Percentiles rank a stretch among this genome's conserved stretches.
These are phyloP conservation scores for Emmonsiellopsis sp. DNA, from an alignment of 2,329 filamentous ascomycete genomes.

Conservation along the genomic window DNA sequence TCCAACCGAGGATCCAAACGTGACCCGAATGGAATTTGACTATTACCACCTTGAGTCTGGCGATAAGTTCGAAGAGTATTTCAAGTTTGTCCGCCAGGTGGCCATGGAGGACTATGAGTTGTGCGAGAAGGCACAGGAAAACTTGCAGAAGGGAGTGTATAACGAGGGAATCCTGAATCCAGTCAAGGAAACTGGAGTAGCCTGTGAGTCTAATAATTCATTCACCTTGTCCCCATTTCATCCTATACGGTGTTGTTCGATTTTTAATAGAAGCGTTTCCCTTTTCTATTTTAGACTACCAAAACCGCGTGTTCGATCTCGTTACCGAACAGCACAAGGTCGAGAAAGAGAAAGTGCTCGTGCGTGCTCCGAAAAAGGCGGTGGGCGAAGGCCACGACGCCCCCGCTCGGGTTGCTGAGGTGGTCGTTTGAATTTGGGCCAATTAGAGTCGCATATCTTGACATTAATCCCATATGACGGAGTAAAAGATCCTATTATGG, in stretches of 20 bases:
- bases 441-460: too few relatives aligned
- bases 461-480: too few relatives aligned
- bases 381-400: not conserved
- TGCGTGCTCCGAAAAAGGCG: not conserved
- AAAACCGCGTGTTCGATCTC: constrained; percentile 38
- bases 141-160: constrained; percentile 46
- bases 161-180: constrained; percentile 48
- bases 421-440: not conserved
- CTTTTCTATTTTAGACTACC: constrained; percentile 30
- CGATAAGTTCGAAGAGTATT: constrained; percentile 50
- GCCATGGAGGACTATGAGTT: constrained; percentile 49
- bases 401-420: not conserved
- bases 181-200: constrained; percentile 47
- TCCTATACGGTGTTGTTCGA: not conserved
- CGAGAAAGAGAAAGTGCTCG: constrained; percentile 23
- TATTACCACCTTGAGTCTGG: constrained; percentile 46
- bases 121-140: constrained; percentile 48
- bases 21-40: constrained; percentile 51
- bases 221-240: not conserved
- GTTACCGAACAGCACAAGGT: constrained; percentile 35
- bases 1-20: constrained; percentile 40
- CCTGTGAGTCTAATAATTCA: constrained; percentile 29
- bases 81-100: constrained; percentile 47
- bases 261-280: not conserved
- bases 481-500: too few relatives aligned